Percentiles rank a stretch among this genome's conserved stretches.
phyloP scores from a whole-genome alignment of 2,329 filamentous ascomycete genomes.

The Cryoendolithus antarcticus region DNA sequence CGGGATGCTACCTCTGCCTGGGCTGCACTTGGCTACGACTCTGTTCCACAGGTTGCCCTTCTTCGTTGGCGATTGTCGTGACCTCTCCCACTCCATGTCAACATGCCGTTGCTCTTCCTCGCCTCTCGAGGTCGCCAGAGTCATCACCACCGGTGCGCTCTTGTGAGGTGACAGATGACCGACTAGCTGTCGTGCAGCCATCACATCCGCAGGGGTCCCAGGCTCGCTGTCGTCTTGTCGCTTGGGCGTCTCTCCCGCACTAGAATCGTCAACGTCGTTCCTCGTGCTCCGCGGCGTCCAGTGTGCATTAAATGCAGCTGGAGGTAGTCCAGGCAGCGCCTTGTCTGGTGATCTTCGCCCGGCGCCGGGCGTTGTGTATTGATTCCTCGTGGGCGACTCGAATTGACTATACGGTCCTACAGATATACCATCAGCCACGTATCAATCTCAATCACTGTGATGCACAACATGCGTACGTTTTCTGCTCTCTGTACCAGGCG shows the following conservation, averaged over 20 bases:
- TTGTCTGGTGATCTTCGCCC: not conserved
- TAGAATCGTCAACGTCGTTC: slow-evolving; percentile 30
- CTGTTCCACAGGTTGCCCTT: slow-evolving; percentile 14
- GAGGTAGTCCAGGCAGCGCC: slow-evolving; percentile 14
- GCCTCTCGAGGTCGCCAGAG: not conserved
- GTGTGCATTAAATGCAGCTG: slow-evolving; percentile 22
- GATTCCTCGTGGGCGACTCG: slow-evolving; percentile 37
- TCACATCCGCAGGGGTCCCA: slow-evolving; percentile 4
- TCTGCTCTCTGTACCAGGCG: slow-evolving; percentile 4
- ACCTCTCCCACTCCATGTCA: slow-evolving; percentile 14
- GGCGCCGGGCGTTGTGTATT: no score
- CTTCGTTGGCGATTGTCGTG: slow-evolving; percentile 8
- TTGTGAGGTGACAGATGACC: slow-evolving; percentile 1
- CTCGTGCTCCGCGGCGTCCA: slow-evolving; percentile 26
- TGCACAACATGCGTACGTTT: slow-evolving; percentile 21
- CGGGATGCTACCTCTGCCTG: slow-evolving; percentile 26
- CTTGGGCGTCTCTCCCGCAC: slow-evolving; percentile 37
- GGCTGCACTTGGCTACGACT: slow-evolving; percentile 21
- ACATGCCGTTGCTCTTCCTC: slow-evolving; percentile 5
- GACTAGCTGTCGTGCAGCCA: slow-evolving; percentile 2
- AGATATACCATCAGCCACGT: slow-evolving; percentile 1
- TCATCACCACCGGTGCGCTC: slow-evolving; percentile 3
- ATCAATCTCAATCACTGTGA: slow-evolving; percentile 1
- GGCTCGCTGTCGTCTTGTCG: slow-evolving; percentile 25
- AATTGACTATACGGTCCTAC: slow-evolving; percentile 20